phyloP scores from a whole-genome alignment of 495 filamentous ascomycete species.

The Neurospora terricola region DNA sequence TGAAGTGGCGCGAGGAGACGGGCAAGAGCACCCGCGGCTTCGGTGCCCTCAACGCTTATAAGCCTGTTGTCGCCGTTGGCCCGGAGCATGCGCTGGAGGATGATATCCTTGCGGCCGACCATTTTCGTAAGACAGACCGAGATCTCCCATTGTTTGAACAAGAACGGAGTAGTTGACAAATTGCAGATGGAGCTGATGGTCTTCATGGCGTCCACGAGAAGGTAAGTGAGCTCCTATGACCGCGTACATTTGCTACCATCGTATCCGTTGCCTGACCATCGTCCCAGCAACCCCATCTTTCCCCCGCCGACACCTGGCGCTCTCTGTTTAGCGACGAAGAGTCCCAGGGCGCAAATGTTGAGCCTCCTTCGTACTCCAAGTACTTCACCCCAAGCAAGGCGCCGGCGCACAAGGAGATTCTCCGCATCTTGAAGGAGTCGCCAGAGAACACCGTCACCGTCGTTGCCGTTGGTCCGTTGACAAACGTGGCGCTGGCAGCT shows the following conservation, averaged over 20 bases:
- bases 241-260: background rate
- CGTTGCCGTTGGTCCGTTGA: slow-evolving; percentile 80
- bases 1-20: slow-evolving; percentile 64
- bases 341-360: slow-evolving; percentile 26
- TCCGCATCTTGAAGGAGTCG: slow-evolving; percentile 66
- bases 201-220: slow-evolving; percentile 79
- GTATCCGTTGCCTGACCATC: slow-evolving; percentile 2
- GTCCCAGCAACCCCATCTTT: slow-evolving; percentile 73
- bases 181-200: slow-evolving; percentile 76
- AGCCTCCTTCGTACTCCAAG: slow-evolving; percentile 31
- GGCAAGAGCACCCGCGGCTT: slow-evolving; percentile 55
- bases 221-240: slow-evolving; percentile 37
- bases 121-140: slow-evolving; percentile 56
- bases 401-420: slow-evolving; percentile 74
- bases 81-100: slow-evolving; percentile 77
- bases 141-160: background rate
- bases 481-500: slow-evolving; percentile 82
- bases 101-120: slow-evolving; percentile 73
- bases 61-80: slow-evolving; percentile 78
- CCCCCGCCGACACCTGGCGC: slow-evolving; percentile 74
- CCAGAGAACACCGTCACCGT: slow-evolving; percentile 78
- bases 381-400: slow-evolving; percentile 63
- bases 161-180: background rate
- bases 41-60: slow-evolving; percentile 51
- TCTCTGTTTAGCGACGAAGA: slow-evolving; percentile 55